Evolutionary conservation across 1,139 yeast genomes (phyloP).

Genomic region (Geotrichum histeridarum): DNA sequence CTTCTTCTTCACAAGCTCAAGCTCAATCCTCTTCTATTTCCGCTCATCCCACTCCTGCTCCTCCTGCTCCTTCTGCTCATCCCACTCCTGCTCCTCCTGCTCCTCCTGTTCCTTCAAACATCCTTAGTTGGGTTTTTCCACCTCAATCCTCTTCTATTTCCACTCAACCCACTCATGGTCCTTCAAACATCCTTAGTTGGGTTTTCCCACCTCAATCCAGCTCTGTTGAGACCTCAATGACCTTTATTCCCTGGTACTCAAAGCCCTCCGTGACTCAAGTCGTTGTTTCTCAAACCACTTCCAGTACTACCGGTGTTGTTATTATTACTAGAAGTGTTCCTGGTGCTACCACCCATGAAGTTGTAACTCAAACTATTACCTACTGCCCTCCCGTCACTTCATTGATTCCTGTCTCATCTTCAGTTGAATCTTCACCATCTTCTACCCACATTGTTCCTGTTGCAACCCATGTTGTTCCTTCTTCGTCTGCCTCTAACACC

Average conservation of each 20-base stretch:
- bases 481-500: not conserved
- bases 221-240: too few relatives aligned
- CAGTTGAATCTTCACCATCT: not conserved
- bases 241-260: too few relatives aligned
- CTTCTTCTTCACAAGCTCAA: not conserved
- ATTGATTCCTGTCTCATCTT: not conserved
- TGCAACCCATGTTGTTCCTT: not conserved
- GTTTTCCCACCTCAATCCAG: not conserved
- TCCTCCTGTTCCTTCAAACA: not conserved
- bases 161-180: not conserved
- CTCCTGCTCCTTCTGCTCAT: not conserved
- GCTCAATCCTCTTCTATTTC: too few relatives aligned
- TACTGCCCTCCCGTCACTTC: slow-evolving; percentile 9
- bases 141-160: not conserved
- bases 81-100: not conserved
- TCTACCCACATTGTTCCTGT: not conserved
- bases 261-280: too few relatives aligned
- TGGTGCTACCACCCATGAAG: slow-evolving; percentile 8
- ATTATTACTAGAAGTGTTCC: slow-evolving; percentile 4
- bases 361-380: slow-evolving; percentile 3
- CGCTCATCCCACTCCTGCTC: not conserved
- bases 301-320: not conserved
- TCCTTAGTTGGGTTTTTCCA: not conserved
- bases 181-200: too few relatives aligned
- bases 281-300: slow-evolving; percentile 8